Conservation (phyloP, 176 grass and related monocot genomes). For the Pontederia crassipes region DNA sequence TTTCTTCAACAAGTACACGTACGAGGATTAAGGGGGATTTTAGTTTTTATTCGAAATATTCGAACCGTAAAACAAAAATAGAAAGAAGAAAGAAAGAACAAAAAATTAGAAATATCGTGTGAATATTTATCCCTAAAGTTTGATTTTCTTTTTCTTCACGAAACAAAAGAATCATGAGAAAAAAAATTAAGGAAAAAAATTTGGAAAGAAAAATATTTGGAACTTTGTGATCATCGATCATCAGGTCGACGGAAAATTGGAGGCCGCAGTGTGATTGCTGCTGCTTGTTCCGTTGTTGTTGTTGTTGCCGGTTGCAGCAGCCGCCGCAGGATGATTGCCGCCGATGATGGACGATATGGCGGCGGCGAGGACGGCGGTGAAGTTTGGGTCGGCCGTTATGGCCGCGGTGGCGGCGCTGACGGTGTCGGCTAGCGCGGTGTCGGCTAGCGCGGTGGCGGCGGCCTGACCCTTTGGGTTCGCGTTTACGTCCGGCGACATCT, state of each 20-base stretch:
- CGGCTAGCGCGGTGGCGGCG: conserved; percentile 12
- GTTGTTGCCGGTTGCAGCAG: background rate
- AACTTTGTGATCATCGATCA: background rate
- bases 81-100: too few species aligned
- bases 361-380: conserved; percentile 58
- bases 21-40: too few species aligned
- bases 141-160: too few species aligned
- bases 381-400: conserved; percentile 74
- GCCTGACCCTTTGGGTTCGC: conserved; percentile 25
- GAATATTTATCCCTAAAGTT: too few species aligned
- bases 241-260: background rate
- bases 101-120: too few species aligned
- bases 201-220: background rate
- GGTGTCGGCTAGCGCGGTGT: conserved; percentile 35
- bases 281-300: conserved; percentile 18
- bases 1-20: too few species aligned
- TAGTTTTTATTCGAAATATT: too few species aligned
- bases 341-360: conserved; percentile 72
- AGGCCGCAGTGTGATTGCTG: background rate
- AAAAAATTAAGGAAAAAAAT: background rate
- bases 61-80: too few species aligned
- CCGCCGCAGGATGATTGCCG: conserved; percentile 6
- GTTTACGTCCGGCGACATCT: conserved; percentile 51
- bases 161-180: background rate
- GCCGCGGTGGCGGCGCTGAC: conserved; percentile 71